These are phyloP conservation scores for Leccinum disarticulatum DNA, from an alignment of 768 basidiomycete genomes.

Conservation along the genomic window DNA sequence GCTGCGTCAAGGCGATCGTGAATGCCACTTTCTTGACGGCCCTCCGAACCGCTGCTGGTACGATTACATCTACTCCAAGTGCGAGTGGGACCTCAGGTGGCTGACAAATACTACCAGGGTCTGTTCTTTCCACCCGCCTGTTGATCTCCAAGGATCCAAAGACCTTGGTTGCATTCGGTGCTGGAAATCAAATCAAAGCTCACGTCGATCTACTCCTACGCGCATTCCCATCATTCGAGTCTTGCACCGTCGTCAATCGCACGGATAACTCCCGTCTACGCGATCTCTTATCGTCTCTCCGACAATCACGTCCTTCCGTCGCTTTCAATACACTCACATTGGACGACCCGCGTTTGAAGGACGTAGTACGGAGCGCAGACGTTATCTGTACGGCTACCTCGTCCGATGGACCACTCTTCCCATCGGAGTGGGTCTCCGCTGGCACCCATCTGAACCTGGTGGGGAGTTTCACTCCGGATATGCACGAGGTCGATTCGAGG, in stretches of 20 bases:
- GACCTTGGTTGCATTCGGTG: conserved; percentile 64
- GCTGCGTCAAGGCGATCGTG: conserved; percentile 69
- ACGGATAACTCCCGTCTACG: conserved; percentile 48
- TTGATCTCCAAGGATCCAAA: conserved; percentile 44
- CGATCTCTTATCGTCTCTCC: conserved; percentile 36
- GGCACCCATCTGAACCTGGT: conserved; percentile 74
- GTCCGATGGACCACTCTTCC: conserved; percentile 68
- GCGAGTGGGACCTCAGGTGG: not conserved
- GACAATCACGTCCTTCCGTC: conserved; percentile 26
- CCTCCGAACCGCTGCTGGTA: conserved; percentile 79
- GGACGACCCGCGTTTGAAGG: conserved; percentile 11
- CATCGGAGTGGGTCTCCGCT: conserved; percentile 56
- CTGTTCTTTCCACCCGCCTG: conserved; percentile 61
- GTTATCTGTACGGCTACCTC: conserved; percentile 79
- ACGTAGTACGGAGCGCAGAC: conserved; percentile 19
- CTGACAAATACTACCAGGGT: conserved; percentile 44
- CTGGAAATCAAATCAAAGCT: conserved; percentile 66
- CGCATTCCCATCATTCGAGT: conserved; percentile 51
- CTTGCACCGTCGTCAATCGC: conserved; percentile 66
- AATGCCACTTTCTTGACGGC: conserved; percentile 81
- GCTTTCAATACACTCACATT: conserved; percentile 12
- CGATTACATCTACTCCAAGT: conserved; percentile 2
- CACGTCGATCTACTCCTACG: conserved; percentile 64
- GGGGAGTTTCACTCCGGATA: conserved; percentile 78
- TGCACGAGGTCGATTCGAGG: conserved; percentile 70